Conservation (phyloP, 176 grass and related monocot genomes). For the Oryza rufipogon region DNA sequence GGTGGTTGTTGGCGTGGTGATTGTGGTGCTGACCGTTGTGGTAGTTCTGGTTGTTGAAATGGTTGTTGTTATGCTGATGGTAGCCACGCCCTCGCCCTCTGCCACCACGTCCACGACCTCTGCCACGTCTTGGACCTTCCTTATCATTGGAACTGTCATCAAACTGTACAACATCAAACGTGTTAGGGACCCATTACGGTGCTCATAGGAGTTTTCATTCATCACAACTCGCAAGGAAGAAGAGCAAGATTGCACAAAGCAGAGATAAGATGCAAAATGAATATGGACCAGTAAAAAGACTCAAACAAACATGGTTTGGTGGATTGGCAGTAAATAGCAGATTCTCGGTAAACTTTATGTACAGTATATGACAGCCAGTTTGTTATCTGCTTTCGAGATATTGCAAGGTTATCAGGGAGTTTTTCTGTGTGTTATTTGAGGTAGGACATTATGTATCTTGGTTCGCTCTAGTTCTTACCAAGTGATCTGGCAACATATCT, state of each 20-base stretch:
- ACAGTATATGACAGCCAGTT: not conserved
- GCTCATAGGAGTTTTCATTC: not conserved
- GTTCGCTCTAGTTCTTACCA: constrained; percentile 49
- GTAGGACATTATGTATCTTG: not conserved
- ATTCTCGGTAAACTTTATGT: not conserved
- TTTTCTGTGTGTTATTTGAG: not conserved
- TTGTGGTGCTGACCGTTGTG: constrained; percentile 49
- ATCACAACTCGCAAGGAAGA: not conserved
- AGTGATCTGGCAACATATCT: constrained; percentile 62
- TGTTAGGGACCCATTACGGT: not conserved
- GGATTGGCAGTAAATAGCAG: not conserved
- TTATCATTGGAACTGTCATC: constrained; percentile 58
- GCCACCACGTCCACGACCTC: constrained; percentile 43
- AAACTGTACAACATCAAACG: constrained; percentile 43
- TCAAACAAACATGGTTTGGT: not conserved
- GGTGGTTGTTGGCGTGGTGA: constrained; percentile 48
- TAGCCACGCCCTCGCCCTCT: constrained; percentile 57
- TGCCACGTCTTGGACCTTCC: constrained; percentile 55
- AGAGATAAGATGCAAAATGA: not conserved
- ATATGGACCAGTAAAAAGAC: too few relatives aligned
- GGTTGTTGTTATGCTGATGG: constrained; percentile 42
- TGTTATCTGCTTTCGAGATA: not conserved
- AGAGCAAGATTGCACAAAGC: not conserved
- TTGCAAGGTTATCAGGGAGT: not conserved
- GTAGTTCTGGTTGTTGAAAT: constrained; percentile 19